Conservation (phyloP, 2,329 filamentous ascomycete genomes). For the Fusarium sp. region DNA sequence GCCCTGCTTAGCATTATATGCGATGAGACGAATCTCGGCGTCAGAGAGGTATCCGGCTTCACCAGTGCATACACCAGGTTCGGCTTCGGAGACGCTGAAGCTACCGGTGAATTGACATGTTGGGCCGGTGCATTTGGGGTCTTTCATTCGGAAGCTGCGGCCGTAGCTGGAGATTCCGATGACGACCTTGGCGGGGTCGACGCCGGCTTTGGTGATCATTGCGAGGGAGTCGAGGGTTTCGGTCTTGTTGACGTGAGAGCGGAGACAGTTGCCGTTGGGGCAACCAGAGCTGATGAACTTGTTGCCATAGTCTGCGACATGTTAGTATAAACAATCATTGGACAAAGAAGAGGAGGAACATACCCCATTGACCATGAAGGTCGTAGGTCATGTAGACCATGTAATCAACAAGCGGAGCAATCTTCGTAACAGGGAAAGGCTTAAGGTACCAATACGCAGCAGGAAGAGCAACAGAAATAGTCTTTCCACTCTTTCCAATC, state of each 20-base stretch:
- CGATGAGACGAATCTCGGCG: slow-evolving; percentile 48
- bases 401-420: slow-evolving; percentile 51
- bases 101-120: slow-evolving; percentile 45
- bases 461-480: slow-evolving; percentile 54
- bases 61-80: slow-evolving; percentile 44
- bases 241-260: slow-evolving; percentile 55
- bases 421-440: slow-evolving; percentile 51
- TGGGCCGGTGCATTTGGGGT: slow-evolving; percentile 43
- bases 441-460: slow-evolving; percentile 57
- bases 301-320: slow-evolving; percentile 42
- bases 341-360: neutral
- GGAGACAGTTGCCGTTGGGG: slow-evolving; percentile 51
- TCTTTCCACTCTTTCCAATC: slow-evolving; percentile 48
- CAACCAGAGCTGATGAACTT: slow-evolving; percentile 45
- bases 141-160: slow-evolving; percentile 47
- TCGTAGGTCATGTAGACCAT: slow-evolving; percentile 56
- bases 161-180: slow-evolving; percentile 49
- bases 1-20: slow-evolving; percentile 32
- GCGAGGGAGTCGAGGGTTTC: slow-evolving; percentile 53
- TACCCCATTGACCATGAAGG: slow-evolving; percentile 53
- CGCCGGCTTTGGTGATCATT: slow-evolving; percentile 55
- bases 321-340: neutral
- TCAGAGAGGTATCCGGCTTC: slow-evolving; percentile 47
- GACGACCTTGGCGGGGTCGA: slow-evolving; percentile 49
- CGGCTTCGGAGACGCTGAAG: slow-evolving; percentile 40